phyloP scores from a whole-genome alignment of 768 basidiomycete genomes.

The Russula abietina region DNA sequence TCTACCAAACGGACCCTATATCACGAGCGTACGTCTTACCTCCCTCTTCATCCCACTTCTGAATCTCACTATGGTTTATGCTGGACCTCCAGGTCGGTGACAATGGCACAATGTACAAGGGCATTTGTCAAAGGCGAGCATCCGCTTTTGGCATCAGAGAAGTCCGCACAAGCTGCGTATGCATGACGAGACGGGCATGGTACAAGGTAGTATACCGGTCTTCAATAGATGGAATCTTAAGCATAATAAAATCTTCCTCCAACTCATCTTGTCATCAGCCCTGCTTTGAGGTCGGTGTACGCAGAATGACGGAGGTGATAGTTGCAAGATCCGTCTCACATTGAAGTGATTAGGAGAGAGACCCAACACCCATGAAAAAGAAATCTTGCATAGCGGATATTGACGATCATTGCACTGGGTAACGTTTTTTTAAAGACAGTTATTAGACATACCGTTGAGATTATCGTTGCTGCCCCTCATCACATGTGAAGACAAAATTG shows the following conservation, averaged over 20 bases:
- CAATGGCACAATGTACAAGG: conserved; percentile 91
- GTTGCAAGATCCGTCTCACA: background rate
- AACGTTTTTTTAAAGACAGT: too few relatives aligned
- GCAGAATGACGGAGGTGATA: background rate
- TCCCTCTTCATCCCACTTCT: background rate
- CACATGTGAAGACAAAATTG: too few relatives aligned
- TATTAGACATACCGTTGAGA: too few relatives aligned
- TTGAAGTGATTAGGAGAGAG: background rate
- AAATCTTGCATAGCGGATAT: too few relatives aligned
- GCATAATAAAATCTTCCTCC: conserved; percentile 3
- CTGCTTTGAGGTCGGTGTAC: background rate
- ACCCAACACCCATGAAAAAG: too few relatives aligned
- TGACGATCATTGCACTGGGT: too few relatives aligned
- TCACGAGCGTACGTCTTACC: conserved; percentile 72
- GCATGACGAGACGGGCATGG: conserved; percentile 31
- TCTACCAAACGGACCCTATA: conserved; percentile 95
- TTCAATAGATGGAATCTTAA: conserved; percentile 17
- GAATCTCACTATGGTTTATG: conserved; percentile 8
- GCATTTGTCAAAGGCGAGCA: conserved; percentile 76
- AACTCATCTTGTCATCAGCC: background rate
- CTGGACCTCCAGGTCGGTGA: conserved; percentile 58
- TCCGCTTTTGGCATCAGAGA: conserved; percentile 50
- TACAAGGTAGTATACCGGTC: conserved; percentile 4
- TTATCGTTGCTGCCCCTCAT: too few relatives aligned
- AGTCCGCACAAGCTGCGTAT: conserved; percentile 40